Conservation (phyloP, 306 rosid species). For the Ormosia emarginata region DNA sequence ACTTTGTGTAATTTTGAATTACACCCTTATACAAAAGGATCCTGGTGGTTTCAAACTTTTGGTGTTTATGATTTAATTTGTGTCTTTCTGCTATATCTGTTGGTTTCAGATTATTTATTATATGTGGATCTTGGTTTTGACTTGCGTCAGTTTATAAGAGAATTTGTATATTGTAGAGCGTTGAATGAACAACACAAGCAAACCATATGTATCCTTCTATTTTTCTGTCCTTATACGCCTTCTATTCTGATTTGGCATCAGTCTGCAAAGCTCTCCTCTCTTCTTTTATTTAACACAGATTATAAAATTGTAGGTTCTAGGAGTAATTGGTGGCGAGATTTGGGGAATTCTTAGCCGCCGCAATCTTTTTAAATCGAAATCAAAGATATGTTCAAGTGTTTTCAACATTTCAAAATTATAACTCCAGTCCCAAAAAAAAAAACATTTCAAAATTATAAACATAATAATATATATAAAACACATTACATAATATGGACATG, state of each 20-base stretch:
- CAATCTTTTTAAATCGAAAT: slow-evolving; percentile 45
- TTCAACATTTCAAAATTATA: slow-evolving; percentile 10
- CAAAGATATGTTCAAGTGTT: slow-evolving; percentile 41
- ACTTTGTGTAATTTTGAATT: neutral
- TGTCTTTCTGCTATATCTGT: neutral
- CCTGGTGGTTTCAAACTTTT: slow-evolving; percentile 2
- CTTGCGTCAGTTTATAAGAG: neutral
- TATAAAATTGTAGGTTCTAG: slow-evolving; percentile 28
- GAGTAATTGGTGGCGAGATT: slow-evolving; percentile 91
- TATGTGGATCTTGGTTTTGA: slow-evolving; percentile 11
- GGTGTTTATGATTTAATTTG: slow-evolving; percentile 6
- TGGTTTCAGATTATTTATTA: neutral
- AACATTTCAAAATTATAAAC: neutral
- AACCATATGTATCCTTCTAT: neutral
- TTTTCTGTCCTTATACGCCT: neutral
- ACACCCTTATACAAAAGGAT: neutral
- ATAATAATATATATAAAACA: neutral
- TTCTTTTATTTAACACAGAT: neutral
- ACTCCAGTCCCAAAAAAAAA: no score
- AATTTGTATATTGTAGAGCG: slow-evolving; percentile 6
- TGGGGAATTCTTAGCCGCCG: slow-evolving; percentile 74
- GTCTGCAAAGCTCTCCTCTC: neutral
- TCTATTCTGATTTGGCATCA: neutral
- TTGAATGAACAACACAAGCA: neutral
- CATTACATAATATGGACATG: slow-evolving; percentile 25